Conservation (phyloP, 208 protist species). For the Crithidia fasciculata region DNA sequence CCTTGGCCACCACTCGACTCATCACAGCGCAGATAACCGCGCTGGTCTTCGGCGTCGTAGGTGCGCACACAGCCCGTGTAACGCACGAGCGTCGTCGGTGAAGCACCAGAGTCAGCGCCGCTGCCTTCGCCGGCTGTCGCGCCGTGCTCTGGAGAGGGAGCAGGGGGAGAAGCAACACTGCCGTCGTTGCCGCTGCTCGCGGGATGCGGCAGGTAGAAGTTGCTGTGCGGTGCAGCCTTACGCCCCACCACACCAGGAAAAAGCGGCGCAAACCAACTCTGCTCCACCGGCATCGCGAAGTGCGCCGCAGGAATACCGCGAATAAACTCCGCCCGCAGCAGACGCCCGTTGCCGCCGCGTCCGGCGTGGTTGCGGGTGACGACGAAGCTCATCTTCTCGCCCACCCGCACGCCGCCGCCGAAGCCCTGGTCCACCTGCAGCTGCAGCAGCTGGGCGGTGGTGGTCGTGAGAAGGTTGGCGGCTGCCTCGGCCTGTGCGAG, state of each 20-base stretch:
- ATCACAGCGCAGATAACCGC: constrained; percentile 74
- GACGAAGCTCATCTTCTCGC: constrained; percentile 59
- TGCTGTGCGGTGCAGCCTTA: constrained; percentile 13
- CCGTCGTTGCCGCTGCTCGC: neutral
- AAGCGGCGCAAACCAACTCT: constrained; percentile 67
- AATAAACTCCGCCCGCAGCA: constrained; percentile 74
- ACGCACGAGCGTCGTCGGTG: constrained; percentile 30
- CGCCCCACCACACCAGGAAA: constrained; percentile 47
- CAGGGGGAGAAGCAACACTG: neutral
- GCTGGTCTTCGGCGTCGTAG: constrained; percentile 70
- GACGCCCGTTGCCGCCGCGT: constrained; percentile 42
- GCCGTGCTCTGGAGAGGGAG: neutral
- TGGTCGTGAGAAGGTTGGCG: constrained; percentile 45
- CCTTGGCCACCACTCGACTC: constrained; percentile 26
- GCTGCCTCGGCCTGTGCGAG: constrained; percentile 32
- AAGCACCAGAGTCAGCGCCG: no score
- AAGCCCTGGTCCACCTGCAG: constrained; percentile 46
- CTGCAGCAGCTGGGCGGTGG: constrained; percentile 58
- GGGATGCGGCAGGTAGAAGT: neutral
- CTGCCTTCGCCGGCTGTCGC: no score
- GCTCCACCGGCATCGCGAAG: constrained; percentile 68
- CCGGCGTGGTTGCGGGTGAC: constrained; percentile 59
- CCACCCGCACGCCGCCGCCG: constrained; percentile 34
- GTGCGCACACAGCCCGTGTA: constrained; percentile 67
- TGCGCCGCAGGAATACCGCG: constrained; percentile 40